A percentile compares a stretch with the other conserved stretches of the same genome.
Conservation (phyloP, 257 asterid species). For the Perilla frutescens region DNA sequence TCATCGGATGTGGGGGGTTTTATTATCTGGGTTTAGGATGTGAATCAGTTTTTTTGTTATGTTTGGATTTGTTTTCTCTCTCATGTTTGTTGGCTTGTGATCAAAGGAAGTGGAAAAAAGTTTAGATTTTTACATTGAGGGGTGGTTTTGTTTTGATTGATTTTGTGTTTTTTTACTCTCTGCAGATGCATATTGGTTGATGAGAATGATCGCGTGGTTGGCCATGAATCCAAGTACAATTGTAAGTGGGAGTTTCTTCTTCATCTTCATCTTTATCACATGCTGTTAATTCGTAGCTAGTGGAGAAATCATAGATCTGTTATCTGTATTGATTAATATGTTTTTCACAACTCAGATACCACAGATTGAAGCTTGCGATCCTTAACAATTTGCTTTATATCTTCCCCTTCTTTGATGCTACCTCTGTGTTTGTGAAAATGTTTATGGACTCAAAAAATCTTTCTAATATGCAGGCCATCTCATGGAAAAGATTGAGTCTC, state of each 20-base stretch:
- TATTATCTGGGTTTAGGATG: neutral
- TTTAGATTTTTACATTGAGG: neutral
- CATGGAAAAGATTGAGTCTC: constrained; percentile 86
- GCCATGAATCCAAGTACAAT: constrained; percentile 91
- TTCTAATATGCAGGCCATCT: constrained; percentile 73
- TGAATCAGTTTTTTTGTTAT: neutral
- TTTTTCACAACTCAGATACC: too few species aligned
- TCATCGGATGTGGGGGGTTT: neutral
- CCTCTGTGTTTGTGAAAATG: constrained; percentile 5
- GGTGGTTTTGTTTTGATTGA: constrained; percentile 6
- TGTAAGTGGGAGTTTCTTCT: constrained; percentile 56
- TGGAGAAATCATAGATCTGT: constrained; percentile 9
- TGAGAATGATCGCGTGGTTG: constrained; percentile 82
- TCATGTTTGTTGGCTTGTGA: constrained; percentile 10
- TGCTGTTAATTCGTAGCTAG: neutral
- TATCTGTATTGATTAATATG: constrained; percentile 12
- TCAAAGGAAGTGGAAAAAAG: neutral
- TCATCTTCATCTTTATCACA: neutral
- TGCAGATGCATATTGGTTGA: constrained; percentile 96
- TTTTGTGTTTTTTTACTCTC: constrained; percentile 12
- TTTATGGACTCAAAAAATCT: constrained; percentile 8
- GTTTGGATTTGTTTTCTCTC: neutral
- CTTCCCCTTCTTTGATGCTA: neutral
- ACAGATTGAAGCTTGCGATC: constrained; percentile 1
- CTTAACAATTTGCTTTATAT: neutral